Evolutionary conservation across 2,329 filamentous ascomycete species (phyloP).

Genomic region (Sarocladium brachiariae): DNA sequence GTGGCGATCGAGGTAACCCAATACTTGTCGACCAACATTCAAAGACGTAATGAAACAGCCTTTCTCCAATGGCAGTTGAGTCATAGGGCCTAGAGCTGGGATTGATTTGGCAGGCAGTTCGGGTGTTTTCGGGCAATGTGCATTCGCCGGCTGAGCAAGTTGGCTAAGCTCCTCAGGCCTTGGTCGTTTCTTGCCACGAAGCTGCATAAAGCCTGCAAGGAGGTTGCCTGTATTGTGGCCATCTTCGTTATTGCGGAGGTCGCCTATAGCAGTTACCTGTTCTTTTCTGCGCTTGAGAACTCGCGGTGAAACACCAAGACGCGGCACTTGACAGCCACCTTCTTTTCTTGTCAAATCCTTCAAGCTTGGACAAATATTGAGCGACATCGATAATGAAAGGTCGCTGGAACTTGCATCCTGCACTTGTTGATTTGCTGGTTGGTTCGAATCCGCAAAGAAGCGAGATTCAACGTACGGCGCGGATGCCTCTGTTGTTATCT

Average conservation of each 20-base stretch:
- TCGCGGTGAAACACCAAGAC: too few relatives aligned
- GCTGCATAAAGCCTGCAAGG: slow-evolving; percentile 24
- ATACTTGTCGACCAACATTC: slow-evolving; percentile 36
- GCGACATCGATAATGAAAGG: too few relatives aligned
- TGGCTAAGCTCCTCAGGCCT: slow-evolving; percentile 15
- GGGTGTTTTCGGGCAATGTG: too few relatives aligned
- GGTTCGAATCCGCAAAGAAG: background rate
- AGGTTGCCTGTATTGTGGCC: slow-evolving; percentile 18
- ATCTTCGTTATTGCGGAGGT: too few relatives aligned
- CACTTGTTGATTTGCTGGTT: background rate
- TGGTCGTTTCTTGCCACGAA: slow-evolving; percentile 22
- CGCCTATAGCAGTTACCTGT: too few relatives aligned
- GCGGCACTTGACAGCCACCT: too few relatives aligned
- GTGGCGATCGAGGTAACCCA: slow-evolving; percentile 41
- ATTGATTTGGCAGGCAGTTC: background rate
- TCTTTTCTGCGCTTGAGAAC: background rate
- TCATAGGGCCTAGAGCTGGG: background rate
- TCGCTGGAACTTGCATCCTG: too few relatives aligned
- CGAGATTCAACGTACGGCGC: background rate
- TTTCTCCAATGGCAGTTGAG: slow-evolving; percentile 11
- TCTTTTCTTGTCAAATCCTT: too few relatives aligned
- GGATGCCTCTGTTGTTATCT: background rate
- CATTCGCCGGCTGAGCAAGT: too few relatives aligned
- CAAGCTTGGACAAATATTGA: too few relatives aligned
- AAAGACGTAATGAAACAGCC: slow-evolving; percentile 45